Base-by-base conservation (phyloP, 371 early-diverging fungal genomes). In the Mucor indicus region DNA sequence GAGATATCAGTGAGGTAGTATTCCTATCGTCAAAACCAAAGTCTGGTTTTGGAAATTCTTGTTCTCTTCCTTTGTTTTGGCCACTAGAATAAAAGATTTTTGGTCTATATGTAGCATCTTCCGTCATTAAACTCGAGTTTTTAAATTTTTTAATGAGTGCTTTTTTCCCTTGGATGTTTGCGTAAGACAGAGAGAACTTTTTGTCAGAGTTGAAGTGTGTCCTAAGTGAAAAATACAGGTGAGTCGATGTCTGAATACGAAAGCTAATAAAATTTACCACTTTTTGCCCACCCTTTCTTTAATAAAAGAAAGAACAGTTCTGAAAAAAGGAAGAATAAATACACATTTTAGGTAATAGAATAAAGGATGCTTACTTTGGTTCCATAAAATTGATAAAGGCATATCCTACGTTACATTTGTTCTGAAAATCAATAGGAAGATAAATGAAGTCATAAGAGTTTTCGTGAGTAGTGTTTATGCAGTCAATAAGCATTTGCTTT, bases 351-450 rank as follows among this genome's bases (percentile, higher is more conserved):
- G n/a, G n/a, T n/a, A n/a, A n/a, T n/a, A n/a, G n/a, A 39, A 19
- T n/a, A 31, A 24, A 48, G n/a, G n/a, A n/a, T n/a, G 27, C 48
- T 47, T 79, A 82, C 70, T 67, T 60, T 12, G 77, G 48, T 33
- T 80, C 69, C 35, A 79, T 74, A 63, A 95, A 93, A 64, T 95
- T 95, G 48, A 95, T 86, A 62, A 96, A 96, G 1, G 94, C 93
- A 61, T 94, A 91, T 2, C 90, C 92, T n/a, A 89, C 88, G 57
- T 92, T 92, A 57, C 92, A 92, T 51, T 79, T 69, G 60, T 92
- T 93, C 55, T 81, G 83, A 64, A 94, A 95, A 56, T 96, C 96
- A 72, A 95, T 93, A 27, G 95, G 70, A n/a, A 96, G 71, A 67
- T 96, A 96, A 9, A 96, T 39, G 60, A 96, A 96, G 56, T 95